Evolutionary conservation across 495 filamentous ascomycete genomes (phyloP).

Genomic region (Trichoderma asperelloides): DNA sequence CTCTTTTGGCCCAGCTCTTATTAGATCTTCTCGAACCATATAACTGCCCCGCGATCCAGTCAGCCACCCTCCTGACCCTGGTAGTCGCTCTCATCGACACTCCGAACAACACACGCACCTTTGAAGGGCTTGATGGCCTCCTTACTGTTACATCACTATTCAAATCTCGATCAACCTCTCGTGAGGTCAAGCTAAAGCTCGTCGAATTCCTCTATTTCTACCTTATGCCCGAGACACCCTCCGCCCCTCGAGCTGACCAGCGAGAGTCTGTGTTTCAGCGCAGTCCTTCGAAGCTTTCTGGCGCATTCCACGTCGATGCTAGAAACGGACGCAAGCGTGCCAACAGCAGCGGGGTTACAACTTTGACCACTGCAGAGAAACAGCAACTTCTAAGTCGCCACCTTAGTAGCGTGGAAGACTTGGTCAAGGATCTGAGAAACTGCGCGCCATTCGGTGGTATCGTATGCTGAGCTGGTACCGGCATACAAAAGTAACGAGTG

Average conservation of each 20-base stretch:
- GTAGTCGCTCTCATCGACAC: conserved; percentile 78
- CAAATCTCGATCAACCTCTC: conserved; percentile 68
- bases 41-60: conserved; percentile 87
- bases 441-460: conserved; percentile 59
- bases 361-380: conserved; percentile 77
- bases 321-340: conserved; percentile 22
- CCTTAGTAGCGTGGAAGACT: conserved; percentile 80
- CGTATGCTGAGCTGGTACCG: conserved; percentile 21
- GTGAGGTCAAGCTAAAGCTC: conserved; percentile 85
- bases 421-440: conserved; percentile 83
- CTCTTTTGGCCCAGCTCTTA: conserved; percentile 47
- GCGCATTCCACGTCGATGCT: conserved; percentile 33
- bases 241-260: conserved; percentile 35
- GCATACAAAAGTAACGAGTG: conserved; percentile 9
- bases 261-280: conserved; percentile 41
- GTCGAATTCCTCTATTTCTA: conserved; percentile 98
- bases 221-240: conserved; percentile 81
- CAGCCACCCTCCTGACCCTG: conserved; percentile 76
- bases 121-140: conserved; percentile 87
- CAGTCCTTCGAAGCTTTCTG: conserved; percentile 62
- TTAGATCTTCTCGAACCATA: conserved; percentile 90
- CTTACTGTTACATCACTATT: conserved; percentile 90
- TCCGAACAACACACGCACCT: conserved; percentile 79
- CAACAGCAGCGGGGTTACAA: conserved; percentile 34
- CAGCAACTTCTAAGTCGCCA: conserved; percentile 72